phyloP scores from a whole-genome alignment of 768 basidiomycete genomes.

The Hericium erinaceus region DNA sequence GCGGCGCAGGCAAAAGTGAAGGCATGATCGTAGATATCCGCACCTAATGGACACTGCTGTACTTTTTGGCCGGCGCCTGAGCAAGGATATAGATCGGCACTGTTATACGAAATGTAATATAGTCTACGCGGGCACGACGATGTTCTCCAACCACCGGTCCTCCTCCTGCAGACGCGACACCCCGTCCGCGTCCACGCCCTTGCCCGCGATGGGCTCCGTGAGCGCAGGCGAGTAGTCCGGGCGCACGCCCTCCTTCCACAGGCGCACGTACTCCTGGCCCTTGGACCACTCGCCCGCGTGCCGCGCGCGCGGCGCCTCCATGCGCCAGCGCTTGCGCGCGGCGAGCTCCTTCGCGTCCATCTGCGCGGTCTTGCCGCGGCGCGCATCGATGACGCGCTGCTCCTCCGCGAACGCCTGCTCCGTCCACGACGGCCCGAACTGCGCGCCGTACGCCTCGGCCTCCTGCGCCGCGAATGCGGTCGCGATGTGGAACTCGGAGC shows the following conservation, averaged over 20 bases:
- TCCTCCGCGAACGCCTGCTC: slow-evolving; percentile 54
- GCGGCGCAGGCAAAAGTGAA: slow-evolving; percentile 67
- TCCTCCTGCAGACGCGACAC: background rate
- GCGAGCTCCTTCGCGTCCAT: slow-evolving; percentile 49
- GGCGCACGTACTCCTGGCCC: slow-evolving; percentile 59
- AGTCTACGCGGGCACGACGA: background rate
- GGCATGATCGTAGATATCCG: slow-evolving; percentile 19
- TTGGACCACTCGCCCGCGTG: slow-evolving; percentile 51
- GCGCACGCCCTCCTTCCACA: slow-evolving; percentile 63
- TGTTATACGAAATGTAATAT: background rate
- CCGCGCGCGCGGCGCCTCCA: slow-evolving; percentile 21
- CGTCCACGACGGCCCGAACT: slow-evolving; percentile 52
- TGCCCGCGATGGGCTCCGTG: slow-evolving; percentile 24
- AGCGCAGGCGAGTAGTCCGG: slow-evolving; percentile 56
- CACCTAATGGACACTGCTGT: background rate
- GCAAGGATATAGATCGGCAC: background rate
- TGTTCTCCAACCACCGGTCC: background rate
- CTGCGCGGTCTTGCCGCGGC: slow-evolving; percentile 44
- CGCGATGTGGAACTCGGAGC: slow-evolving; percentile 75
- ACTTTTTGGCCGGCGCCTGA: background rate
- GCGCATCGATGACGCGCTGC: slow-evolving; percentile 49
- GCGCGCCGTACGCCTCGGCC: slow-evolving; percentile 65
- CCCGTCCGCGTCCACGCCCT: background rate
- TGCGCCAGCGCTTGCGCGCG: slow-evolving; percentile 72
- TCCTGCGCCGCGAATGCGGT: slow-evolving; percentile 71